Percentiles rank a stretch among this genome's conserved stretches.
Evolutionary conservation across 2,329 filamentous ascomycete species (phyloP).

Genomic region (Pseudogymnoascus sp.): DNA sequence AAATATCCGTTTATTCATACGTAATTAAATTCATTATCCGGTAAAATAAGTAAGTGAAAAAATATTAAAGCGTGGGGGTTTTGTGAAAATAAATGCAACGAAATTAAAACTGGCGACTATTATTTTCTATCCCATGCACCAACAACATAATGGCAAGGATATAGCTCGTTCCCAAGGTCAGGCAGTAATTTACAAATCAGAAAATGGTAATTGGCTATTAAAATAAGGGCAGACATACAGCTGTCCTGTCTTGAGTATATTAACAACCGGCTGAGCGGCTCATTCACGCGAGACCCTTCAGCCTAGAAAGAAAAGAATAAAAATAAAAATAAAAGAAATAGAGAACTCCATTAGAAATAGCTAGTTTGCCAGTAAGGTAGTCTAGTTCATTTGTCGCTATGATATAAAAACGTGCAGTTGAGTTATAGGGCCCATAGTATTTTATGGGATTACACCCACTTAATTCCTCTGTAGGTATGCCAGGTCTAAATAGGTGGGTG

Average conservation of each 20-base stretch:
- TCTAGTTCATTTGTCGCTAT: not conserved
- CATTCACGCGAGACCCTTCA: not conserved
- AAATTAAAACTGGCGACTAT: not conserved
- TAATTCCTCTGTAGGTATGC: not conserved
- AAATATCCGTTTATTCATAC: not conserved
- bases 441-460: not conserved
- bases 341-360: not conserved
- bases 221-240: not conserved
- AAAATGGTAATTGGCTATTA: not conserved
- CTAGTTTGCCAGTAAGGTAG: not conserved
- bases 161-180: not conserved
- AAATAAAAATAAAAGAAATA: not conserved
- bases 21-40: not conserved
- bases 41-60: not conserved
- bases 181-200: not conserved
- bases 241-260: not conserved
- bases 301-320: not conserved
- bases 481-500: no score
- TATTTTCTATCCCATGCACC: not conserved
- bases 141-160: not conserved
- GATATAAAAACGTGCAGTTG: not conserved
- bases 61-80: not conserved
- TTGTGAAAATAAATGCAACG: not conserved
- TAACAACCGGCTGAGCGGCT: not conserved
- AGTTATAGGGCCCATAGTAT: not conserved